phyloP scores from a whole-genome alignment of 2,329 filamentous ascomycete genomes.

The Hypoxylon sp. region DNA sequence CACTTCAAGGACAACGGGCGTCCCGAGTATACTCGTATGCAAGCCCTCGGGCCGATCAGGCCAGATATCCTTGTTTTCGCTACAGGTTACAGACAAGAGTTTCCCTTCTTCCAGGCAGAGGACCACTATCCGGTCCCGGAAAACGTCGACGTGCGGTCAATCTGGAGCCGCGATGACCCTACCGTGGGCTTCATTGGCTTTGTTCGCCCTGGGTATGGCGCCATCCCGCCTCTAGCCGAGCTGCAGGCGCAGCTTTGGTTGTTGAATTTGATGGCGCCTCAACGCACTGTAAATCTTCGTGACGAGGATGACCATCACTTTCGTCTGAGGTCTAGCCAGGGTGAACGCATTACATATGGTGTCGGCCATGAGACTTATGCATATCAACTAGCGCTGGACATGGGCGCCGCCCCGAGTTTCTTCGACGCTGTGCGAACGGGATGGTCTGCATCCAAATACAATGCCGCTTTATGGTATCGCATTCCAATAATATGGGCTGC shows the following conservation, averaged over 20 bases:
- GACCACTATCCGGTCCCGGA: conserved; percentile 52
- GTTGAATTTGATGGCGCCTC: conserved; percentile 46
- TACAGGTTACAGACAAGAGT: conserved; percentile 55
- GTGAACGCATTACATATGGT: conserved; percentile 45
- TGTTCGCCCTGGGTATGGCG: conserved; percentile 53
- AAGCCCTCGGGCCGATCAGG: conserved; percentile 10
- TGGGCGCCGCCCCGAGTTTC: conserved; percentile 56
- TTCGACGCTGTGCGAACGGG: conserved; percentile 46
- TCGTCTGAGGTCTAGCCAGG: conserved; percentile 47
- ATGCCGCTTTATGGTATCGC: conserved; percentile 40
- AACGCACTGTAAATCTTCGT: conserved; percentile 8
- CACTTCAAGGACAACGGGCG: conserved; percentile 46
- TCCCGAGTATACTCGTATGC: conserved; percentile 41
- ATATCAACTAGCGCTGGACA: conserved; percentile 58
- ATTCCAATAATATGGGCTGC: conserved; percentile 56
- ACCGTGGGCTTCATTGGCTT: conserved; percentile 57
- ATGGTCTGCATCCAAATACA: conserved; percentile 12
- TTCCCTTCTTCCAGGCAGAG: conserved; percentile 50
- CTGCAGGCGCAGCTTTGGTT: conserved; percentile 59
- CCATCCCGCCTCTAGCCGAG: conserved; percentile 58
- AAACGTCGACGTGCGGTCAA: conserved; percentile 52
- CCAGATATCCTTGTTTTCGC: conserved; percentile 56
- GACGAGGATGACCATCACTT: conserved; percentile 51
- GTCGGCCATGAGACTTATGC: conserved; percentile 60
- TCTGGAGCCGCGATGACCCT: conserved; percentile 55